phyloP scores from a whole-genome alignment of 306 rosid genomes.

The Gleditsia sinensis region DNA sequence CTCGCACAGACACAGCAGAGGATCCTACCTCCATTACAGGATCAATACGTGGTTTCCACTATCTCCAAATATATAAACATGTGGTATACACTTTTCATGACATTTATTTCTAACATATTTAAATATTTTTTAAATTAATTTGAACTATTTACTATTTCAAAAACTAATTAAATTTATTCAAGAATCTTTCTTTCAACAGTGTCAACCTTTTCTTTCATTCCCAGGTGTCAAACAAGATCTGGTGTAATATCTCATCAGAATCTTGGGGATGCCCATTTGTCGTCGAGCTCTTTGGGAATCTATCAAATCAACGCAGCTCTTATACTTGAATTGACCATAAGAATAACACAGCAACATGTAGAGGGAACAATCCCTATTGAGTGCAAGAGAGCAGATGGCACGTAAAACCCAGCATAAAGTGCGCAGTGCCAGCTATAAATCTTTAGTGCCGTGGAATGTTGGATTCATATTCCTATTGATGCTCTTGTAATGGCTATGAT shows the following conservation, averaged over 20 bases:
- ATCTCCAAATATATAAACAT: constrained; percentile 11
- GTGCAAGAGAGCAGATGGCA: constrained; percentile 40
- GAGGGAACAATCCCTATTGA: constrained; percentile 24
- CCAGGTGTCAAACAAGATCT: constrained; percentile 31
- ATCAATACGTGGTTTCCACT: constrained; percentile 42
- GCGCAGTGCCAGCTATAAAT: constrained; percentile 26
- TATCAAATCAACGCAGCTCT: background rate
- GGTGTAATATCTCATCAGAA: constrained; percentile 22
- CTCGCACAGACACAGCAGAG: background rate
- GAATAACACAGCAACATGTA: constrained; percentile 28
- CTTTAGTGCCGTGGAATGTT: constrained; percentile 33
- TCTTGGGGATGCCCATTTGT: constrained; percentile 25
- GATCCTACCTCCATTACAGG: constrained; percentile 28
- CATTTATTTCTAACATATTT: too few species aligned
- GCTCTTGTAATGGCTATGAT: constrained; percentile 33
- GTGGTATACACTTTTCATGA: constrained; percentile 4
- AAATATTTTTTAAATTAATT: too few species aligned
- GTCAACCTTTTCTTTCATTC: background rate
- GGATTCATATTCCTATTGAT: constrained; percentile 38
- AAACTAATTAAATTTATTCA: too few species aligned
- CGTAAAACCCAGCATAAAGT: constrained; percentile 44
- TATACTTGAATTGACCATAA: constrained; percentile 26
- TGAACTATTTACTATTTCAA: too few species aligned
- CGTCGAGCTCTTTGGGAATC: background rate
- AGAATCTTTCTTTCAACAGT: too few species aligned